Evolutionary conservation across 1,139 yeast genomes (phyloP), one percentile per base, ranked within the genome.

Genomic region (Geotrichum macrosporum): DNA sequence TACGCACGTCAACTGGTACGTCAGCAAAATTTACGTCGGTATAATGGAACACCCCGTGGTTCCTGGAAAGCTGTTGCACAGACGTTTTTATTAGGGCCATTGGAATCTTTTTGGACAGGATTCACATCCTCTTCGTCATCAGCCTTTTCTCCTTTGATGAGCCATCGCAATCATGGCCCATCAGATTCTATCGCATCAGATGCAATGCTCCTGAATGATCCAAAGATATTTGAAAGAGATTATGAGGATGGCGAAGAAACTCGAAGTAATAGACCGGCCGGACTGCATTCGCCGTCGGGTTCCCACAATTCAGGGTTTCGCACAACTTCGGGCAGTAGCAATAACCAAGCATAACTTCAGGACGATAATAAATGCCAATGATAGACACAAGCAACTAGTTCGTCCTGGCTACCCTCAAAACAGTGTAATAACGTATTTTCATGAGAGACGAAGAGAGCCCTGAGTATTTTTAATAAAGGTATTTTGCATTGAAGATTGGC

Each of bases 1-100:
- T 86, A 80, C 64, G 77, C 82, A 36, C 76, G 75, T 53, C 52
- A 55, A 50, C 53, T 66, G 52, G 66, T 63, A 6, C 59, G 69
- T 4, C 60, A 58, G 50, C 58, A 63, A 42, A 65, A 64, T 47
- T 56, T 66, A 36, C 55, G 67, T 16, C 56, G 67, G 2, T 54
- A 55, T 41, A 66, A 66, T 44, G 68, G 68, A 33, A 55, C 59
- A 44, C 68, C 68, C 6, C 50, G 55, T 44, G 63, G 65, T n/a
- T 61, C 69, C 18, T 55, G 54, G 50, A 45, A 54, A 5, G 66
- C 68, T 8, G 57, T 53, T 32, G 34, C 60, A 2, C 70, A 66
- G 50, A 56, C 50, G 38, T 24, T 52, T 10, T 54, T 65, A 13
- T 48, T 66, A 10, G 53, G 57, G 5, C 57, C 64, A 6, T 53